Conservation (phyloP, 257 asterid species). For the Penstemon barbatus region DNA sequence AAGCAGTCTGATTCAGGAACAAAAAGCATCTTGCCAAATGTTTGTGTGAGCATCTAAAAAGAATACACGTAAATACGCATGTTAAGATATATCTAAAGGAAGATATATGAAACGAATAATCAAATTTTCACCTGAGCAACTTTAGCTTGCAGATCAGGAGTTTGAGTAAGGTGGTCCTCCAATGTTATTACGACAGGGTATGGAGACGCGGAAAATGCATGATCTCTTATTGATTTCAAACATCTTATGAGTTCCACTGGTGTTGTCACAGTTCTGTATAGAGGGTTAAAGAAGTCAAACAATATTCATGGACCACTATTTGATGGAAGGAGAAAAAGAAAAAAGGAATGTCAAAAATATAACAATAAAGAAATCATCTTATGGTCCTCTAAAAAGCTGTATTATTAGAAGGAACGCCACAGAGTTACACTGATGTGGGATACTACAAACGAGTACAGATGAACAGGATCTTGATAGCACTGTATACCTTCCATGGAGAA, state of each 20-base stretch:
- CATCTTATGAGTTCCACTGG: constrained; percentile 76
- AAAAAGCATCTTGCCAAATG: constrained; percentile 76
- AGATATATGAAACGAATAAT: constrained; percentile 6
- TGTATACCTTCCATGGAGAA: constrained; percentile 81
- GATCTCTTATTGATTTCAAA: constrained; percentile 64
- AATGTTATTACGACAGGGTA: constrained; percentile 77
- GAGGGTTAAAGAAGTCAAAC: constrained; percentile 15
- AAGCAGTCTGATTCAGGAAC: constrained; percentile 61
- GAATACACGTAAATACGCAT: constrained; percentile 3
- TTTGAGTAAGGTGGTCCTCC: constrained; percentile 74
- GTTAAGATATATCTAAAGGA: not conserved
- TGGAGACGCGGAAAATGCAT: constrained; percentile 72
- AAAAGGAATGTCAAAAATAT: not conserved
- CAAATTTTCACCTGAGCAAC: constrained; percentile 64
- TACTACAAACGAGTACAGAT: not conserved
- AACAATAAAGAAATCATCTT: not conserved
- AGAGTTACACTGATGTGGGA: not conserved
- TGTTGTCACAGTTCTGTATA: constrained; percentile 67
- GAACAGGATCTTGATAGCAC: constrained; percentile 13
- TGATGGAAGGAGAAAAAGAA: constrained; percentile 1
- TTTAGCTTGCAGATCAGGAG: constrained; percentile 72
- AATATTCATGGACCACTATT: not conserved
- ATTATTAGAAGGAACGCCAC: too few species aligned
- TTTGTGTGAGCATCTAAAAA: constrained; percentile 58
- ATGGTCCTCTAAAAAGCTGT: not conserved